Evolutionary conservation across 1,284 basidiomycete species (phyloP).

Genomic region (Xerocomus nothofagi): DNA sequence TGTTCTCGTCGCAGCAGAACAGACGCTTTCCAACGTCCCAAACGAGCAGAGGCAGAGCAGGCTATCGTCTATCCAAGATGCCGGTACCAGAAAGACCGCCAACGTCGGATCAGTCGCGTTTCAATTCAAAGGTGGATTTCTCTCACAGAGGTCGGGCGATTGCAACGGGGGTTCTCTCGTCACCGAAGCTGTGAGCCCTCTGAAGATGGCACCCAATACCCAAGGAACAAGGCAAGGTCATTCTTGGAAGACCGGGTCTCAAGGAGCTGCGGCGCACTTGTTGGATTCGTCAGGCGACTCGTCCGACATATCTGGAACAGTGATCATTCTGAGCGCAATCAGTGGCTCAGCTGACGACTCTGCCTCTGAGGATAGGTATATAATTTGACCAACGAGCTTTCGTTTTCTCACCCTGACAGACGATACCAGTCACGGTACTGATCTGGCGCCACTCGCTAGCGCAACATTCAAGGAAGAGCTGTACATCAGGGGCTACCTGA

Average conservation of each 20-base stretch:
- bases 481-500: conserved; percentile 29
- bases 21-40: conserved; percentile 5
- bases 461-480: conserved; percentile 37
- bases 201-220: background rate
- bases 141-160: background rate
- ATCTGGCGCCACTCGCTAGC: conserved; percentile 29
- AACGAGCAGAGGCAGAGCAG: background rate
- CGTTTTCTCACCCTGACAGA: conserved; percentile 4
- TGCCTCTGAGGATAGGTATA: conserved; percentile 15
- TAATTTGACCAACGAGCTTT: background rate
- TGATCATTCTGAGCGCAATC: conserved; percentile 1
- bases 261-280: background rate
- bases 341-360: background rate
- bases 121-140: background rate
- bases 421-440: conserved; percentile 6
- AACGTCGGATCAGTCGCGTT: background rate
- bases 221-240: background rate
- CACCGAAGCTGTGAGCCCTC: background rate
- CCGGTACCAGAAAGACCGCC: background rate
- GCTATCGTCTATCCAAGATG: background rate
- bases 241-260: background rate
- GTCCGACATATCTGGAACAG: conserved; percentile 10
- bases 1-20: conserved; percentile 24
- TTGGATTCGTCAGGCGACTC: conserved; percentile 1
- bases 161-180: background rate